phyloP scores from a whole-genome alignment of 257 asterid species.

The Linderniella brevidens region DNA sequence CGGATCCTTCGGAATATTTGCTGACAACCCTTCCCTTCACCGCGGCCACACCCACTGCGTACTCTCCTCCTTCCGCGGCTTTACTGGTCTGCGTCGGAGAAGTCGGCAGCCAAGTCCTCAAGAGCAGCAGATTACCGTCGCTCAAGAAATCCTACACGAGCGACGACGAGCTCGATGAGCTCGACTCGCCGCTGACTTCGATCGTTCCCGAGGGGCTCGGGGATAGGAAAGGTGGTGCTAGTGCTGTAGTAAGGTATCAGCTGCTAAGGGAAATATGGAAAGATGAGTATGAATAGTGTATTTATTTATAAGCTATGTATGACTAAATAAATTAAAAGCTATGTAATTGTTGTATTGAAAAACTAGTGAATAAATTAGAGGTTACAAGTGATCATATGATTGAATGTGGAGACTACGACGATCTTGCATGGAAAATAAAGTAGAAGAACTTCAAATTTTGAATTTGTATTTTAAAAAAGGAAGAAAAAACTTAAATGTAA shows the following conservation, averaged over 20 bases:
- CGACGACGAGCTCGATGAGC: slow-evolving; percentile 84
- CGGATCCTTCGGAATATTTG: slow-evolving; percentile 19
- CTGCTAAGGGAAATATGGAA: slow-evolving; percentile 56
- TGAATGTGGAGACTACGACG: too few species aligned
- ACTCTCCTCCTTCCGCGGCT: slow-evolving; percentile 58
- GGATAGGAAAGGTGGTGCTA: slow-evolving; percentile 40
- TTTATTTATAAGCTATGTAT: too few species aligned
- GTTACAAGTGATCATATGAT: too few species aligned
- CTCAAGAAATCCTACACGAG: slow-evolving; percentile 62
- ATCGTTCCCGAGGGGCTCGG: slow-evolving; percentile 36
- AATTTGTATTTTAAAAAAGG: too few species aligned
- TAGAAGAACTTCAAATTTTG: too few species aligned
- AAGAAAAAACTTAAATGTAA: too few species aligned
- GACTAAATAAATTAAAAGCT: too few species aligned
- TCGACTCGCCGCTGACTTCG: slow-evolving; percentile 64
- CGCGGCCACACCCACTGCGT: slow-evolving; percentile 30
- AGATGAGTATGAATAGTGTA: slow-evolving; percentile 13
- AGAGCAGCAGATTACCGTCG: slow-evolving; percentile 37
- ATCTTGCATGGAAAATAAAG: too few species aligned
- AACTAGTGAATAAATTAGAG: too few species aligned
- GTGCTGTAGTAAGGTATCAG: slow-evolving; percentile 43
- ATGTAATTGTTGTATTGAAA: too few species aligned
- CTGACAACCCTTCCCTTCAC: slow-evolving; percentile 42
- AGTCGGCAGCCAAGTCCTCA: slow-evolving; percentile 40
- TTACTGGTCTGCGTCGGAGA: slow-evolving; percentile 46